Base-by-base conservation (phyloP, 768 basidiomycete genomes). In the Lactarius akahatsu region DNA sequence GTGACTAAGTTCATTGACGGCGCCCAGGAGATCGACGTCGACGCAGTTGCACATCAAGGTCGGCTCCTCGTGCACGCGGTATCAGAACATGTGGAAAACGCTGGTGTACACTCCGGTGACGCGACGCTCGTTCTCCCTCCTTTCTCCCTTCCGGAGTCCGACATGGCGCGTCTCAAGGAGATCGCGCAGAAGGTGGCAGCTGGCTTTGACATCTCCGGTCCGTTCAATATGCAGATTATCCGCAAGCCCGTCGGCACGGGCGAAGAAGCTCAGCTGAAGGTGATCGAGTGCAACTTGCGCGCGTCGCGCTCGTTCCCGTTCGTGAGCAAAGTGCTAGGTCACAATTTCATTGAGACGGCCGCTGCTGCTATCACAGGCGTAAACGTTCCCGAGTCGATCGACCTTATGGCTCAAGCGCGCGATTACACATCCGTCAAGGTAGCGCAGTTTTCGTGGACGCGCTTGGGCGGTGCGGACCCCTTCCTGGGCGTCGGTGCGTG, bases 141-240 rank as follows among this genome's bases (percentile, higher is more conserved):
- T 2, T 90, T 92, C 81, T 91, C 93, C 0, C 81, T 98, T 50
- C 77, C 79, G 55, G 81, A 85, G 55, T 73, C 74, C 32, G 97
- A 98, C 72, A 87, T 99, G 80, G 82, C 81, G 10, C 92, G 95
- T 65, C 82, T 98, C 69, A 98, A 98, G 81, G 85, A 83, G 59
- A 98, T 98, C 67, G 94, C 96, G 0, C 86, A 92, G 77, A 98
- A 97, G 80, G 96, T 99, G 68, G 96, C 94, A 40, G 81, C 83
- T 45, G 97, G 95, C 11, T 97, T 98, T 78, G 83, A 97, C 73
- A 98, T 99, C 61, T 97, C 94, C 32, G 97, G 97, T 41, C 97
- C 97, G 8, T 99, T 88, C 88, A 99, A 99, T 77, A 99, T 99
- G 96, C 97, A 99, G 77, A 86, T 99, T 76, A 98, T 99, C 80